Evolutionary conservation across 2,329 filamentous ascomycete species (phyloP), one percentile per base, ranked within the genome.

Genomic region (Colletotrichum acutatum): DNA sequence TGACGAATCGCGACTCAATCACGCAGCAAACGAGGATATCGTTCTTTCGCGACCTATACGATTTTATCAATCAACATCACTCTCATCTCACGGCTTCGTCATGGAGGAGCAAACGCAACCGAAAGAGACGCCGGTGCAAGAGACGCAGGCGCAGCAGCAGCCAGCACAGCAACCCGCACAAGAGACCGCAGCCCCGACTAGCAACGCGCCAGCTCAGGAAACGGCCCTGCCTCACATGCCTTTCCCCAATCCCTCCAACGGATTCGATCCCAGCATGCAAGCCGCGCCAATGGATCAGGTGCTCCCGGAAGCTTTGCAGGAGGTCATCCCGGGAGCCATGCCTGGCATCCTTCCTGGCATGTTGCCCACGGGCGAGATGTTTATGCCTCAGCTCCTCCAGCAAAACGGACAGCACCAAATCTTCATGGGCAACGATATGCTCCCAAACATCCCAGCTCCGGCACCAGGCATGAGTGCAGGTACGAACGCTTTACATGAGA

Each of bases 401-500:
- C 66, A 62, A 16, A 32, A 63, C 24, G 60, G 46, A 26, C 61
- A 54, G 4, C 66, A 73, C 22, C 70, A 73, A 52, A 58, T 74
- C 56, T 61, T 65, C 28, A 53, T 74, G 28, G 56, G 60, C 57
- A 76, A 76, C 62, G 75, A 74, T 28, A 65, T 73, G 16, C 59
- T 62, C 19, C 69, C 74, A n/a, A 58, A 74, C 14, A 32, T 68
- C 24, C 56, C 70, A 12, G 28, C 42, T 30, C 42, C 71, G 12
- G 37, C 74, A 22, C 76, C 78, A 59, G 74, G 74, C 65, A 81
- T 81, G 76, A 80, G 79, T 66, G 78, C 79, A 65, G 79, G 79
- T 79, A 73, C 71, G 79, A 78, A 74, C 71, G 78, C 24, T 58
- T 64, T 24, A 46, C 26, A 4, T 26, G 14, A 28, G 37, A 24